Base-by-base conservation (phyloP, 306 rosid genomes). In the Quercus bicolor region DNA sequence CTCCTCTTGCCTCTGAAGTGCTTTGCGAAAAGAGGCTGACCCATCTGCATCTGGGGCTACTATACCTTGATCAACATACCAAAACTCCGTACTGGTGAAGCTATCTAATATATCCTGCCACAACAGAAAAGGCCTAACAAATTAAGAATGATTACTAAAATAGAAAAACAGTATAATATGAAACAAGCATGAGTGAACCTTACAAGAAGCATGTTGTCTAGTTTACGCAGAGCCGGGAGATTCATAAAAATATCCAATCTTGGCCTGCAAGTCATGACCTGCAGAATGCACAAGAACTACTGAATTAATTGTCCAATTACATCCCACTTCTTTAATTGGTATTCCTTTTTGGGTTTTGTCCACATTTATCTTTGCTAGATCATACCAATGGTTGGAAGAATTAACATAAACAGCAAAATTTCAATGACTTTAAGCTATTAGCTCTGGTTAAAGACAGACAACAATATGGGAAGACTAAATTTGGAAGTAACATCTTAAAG, bases 61-160 rank as follows among this genome's bases (percentile, higher is more conserved):
- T 51, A 95, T 91, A 62, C 99, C 98, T 90, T 95, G 98, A 77
- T 95, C 99, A 3, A 93, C 92, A 82, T 95, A 95, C 99, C 99
- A 95, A 82, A 95, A 95, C 77, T 93, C 98, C 3, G 87, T 90
- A 16, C 57, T 75, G 0, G 76, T 65, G 75, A 91, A 95, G 75
- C 94, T 84, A 48, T 93, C 99, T 16, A 95, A 79, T 77, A 95
- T 87, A 75, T 91, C 98, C 99, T 95, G 84, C 33, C 15, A 51
- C 11, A 23, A 34, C 68, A 56, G 68, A 6, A 79, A 71, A 23
- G 71, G 28, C 8, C 68, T 29, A 18, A 52, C 74, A 70, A 74
- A 45, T 75, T 81, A 66, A 69, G 10, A 64, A 61, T 37, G 57
- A 62, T 43, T 54, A 10, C 52, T 18, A 9, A 4, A 51, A 57